Conservation (phyloP, 2,329 filamentous ascomycete genomes). For the Talaromyces marneffei region DNA sequence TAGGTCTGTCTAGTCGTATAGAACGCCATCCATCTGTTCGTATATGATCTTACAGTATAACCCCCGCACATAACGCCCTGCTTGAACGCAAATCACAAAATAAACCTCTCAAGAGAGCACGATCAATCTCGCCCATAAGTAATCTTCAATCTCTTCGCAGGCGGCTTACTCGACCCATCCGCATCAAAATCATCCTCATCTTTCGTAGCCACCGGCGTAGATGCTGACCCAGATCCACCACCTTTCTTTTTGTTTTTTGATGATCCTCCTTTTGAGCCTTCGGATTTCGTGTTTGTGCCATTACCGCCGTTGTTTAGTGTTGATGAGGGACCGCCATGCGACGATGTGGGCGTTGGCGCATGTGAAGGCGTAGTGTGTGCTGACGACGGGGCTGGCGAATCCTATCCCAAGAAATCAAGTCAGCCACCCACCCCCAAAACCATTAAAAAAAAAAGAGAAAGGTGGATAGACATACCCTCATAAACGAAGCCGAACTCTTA, state of each 20-base stretch:
- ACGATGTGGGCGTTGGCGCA: slow-evolving; percentile 41
- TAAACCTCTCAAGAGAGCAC: neutral
- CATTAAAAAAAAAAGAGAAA: neutral
- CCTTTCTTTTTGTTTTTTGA: slow-evolving; percentile 41
- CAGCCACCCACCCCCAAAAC: neutral
- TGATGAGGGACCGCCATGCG: slow-evolving; percentile 26
- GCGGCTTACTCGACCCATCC: slow-evolving; percentile 31
- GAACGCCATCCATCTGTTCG: neutral
- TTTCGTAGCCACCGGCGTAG: slow-evolving; percentile 18
- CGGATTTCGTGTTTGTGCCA: slow-evolving; percentile 17
- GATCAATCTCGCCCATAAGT: slow-evolving; percentile 39
- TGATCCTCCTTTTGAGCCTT: slow-evolving; percentile 19
- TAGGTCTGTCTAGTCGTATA: neutral
- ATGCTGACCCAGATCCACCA: slow-evolving; percentile 15
- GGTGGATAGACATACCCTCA: slow-evolving; percentile 29
- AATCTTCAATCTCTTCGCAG: slow-evolving; percentile 42
- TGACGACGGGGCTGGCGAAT: slow-evolving; percentile 41
- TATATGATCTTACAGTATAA: neutral
- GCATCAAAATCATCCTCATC: slow-evolving; percentile 30
- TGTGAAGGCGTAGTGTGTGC: slow-evolving; percentile 43
- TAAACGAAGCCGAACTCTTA: slow-evolving; percentile 45
- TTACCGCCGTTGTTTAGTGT: slow-evolving; percentile 20
- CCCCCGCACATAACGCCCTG: neutral
- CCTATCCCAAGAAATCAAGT: slow-evolving; percentile 21
- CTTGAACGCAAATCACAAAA: slow-evolving; percentile 12